phyloP scores from a whole-genome alignment of 768 basidiomycete species.

The Sporobolomyces phaffii region DNA sequence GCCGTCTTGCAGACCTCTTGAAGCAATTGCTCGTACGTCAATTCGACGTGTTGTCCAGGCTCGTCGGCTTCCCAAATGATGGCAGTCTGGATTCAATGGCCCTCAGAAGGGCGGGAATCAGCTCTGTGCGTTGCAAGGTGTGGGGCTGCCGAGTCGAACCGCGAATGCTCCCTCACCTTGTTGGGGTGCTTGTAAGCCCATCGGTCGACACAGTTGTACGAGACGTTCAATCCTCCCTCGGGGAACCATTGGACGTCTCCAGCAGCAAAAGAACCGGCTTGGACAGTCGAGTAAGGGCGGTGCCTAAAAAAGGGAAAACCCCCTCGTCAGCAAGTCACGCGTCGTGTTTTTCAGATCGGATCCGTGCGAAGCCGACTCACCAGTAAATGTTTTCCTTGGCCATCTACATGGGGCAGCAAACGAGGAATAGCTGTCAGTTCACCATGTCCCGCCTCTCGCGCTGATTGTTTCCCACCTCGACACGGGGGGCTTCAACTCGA shows the following conservation, averaged over 20 bases:
- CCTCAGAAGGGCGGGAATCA: not conserved
- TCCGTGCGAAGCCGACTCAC: not conserved
- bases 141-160: not conserved
- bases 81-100: conserved; percentile 58
- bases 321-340: too few species aligned
- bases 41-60: conserved; percentile 66
- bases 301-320: conserved; percentile 61
- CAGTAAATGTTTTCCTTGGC: conserved; percentile 66
- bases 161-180: conserved; percentile 46
- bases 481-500: too few species aligned
- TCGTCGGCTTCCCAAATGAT: conserved; percentile 99
- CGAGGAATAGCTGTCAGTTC: not conserved
- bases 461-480: too few species aligned
- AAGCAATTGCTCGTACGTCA: conserved; percentile 78
- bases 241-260: conserved; percentile 96
- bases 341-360: too few species aligned
- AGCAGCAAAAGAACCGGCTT: conserved; percentile 69
- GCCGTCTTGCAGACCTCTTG: conserved; percentile 82
- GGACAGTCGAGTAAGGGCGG: conserved; percentile 78
- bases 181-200: conserved; percentile 88
- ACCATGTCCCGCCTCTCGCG: not conserved
- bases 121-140: too few species aligned
- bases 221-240: conserved; percentile 67
- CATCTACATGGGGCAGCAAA: conserved; percentile 43
- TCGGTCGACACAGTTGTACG: conserved; percentile 96